Evolutionary conservation across 2,329 filamentous ascomycete genomes (phyloP).

Genomic region (Kalmusia sp.): DNA sequence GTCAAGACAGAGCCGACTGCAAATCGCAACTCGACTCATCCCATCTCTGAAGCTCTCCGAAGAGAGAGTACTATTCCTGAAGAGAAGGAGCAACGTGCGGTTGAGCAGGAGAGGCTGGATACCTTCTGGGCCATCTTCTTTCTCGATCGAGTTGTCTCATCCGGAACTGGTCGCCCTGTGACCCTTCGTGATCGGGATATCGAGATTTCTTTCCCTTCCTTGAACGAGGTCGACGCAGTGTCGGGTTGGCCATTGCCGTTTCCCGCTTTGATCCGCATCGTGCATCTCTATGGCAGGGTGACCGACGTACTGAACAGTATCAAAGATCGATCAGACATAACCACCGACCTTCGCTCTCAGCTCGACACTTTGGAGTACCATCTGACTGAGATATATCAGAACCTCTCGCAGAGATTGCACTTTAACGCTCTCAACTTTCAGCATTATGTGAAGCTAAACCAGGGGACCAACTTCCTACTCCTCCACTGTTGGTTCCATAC

Average conservation of each 20-base stretch:
- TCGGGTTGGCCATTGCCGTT: constrained; percentile 80
- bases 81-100: constrained; percentile 66
- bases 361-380: constrained; percentile 82
- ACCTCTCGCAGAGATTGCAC: constrained; percentile 74
- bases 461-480: constrained; percentile 86
- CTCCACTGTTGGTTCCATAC: constrained; percentile 91
- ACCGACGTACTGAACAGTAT: constrained; percentile 87
- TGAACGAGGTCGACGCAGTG: constrained; percentile 59
- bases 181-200: constrained; percentile 86
- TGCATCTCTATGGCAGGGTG: constrained; percentile 84
- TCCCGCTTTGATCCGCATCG: constrained; percentile 80
- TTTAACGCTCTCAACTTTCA: constrained; percentile 90
- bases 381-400: constrained; percentile 76
- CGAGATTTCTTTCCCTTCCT: constrained; percentile 73
- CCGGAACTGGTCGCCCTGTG: constrained; percentile 82
- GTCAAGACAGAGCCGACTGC: constrained; percentile 51
- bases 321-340: constrained; percentile 75
- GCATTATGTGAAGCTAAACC: constrained; percentile 78
- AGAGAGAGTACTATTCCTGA: constrained; percentile 28
- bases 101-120: constrained; percentile 83
- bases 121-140: constrained; percentile 93
- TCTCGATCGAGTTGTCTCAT: constrained; percentile 85
- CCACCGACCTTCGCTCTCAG: constrained; percentile 73
- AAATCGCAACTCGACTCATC: constrained; percentile 56
- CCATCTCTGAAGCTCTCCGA: constrained; percentile 59